Conservation (phyloP, 2,329 filamentous ascomycete genomes). For the Botrytis hyacinthi region DNA sequence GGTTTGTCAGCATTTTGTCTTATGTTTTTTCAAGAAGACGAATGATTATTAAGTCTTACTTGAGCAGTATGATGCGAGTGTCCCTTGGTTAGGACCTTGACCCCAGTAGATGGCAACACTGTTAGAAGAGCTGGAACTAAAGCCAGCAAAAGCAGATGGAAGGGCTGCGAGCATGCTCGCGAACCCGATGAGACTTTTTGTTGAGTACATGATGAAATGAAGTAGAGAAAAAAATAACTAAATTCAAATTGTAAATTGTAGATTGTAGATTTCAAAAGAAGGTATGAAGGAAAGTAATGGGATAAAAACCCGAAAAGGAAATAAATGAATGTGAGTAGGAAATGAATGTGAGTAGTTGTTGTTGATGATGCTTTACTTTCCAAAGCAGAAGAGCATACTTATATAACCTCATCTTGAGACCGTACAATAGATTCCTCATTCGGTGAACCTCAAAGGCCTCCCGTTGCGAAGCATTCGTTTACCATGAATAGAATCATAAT, state of each 20-base stretch:
- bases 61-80: slow-evolving; percentile 21
- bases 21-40: neutral
- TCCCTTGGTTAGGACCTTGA: slow-evolving; percentile 24
- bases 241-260: neutral
- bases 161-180: slow-evolving; percentile 26
- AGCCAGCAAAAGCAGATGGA: slow-evolving; percentile 40
- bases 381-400: slow-evolving; percentile 1
- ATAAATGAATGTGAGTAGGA: slow-evolving; percentile 17
- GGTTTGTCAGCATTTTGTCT: neutral
- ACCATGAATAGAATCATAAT: slow-evolving; percentile 17
- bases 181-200: slow-evolving; percentile 16
- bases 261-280: slow-evolving; percentile 9
- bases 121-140: slow-evolving; percentile 44
- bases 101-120: slow-evolving; percentile 68
- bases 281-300: slow-evolving; percentile 20
- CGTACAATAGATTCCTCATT: neutral
- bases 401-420: slow-evolving; percentile 7
- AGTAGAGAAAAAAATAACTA: slow-evolving; percentile 7
- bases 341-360: slow-evolving; percentile 22
- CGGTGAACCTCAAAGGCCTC: neutral
- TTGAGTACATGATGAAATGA: slow-evolving; percentile 21
- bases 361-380: slow-evolving; percentile 12
- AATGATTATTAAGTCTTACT: neutral
- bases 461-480: neutral
- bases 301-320: slow-evolving; percentile 17